Base-by-base conservation (phyloP, 208 protist species). In the Angomonas ambiguus region DNA sequence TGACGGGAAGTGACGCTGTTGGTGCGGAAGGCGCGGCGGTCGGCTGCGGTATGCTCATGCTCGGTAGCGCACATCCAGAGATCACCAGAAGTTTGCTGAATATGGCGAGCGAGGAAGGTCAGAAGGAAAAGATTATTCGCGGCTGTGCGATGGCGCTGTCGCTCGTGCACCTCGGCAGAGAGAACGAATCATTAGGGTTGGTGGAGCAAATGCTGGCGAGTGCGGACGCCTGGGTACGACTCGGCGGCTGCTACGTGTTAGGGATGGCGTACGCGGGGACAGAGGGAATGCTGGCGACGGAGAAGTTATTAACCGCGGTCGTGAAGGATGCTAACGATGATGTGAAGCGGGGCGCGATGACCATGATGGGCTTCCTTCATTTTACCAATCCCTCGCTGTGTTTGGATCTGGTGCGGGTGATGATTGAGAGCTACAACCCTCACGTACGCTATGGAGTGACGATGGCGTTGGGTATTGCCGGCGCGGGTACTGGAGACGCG, bases 41-140 rank as follows among this genome's bases (percentile, higher is more conserved):
- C n/a, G 98, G 87, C 10, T 98, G 99, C 72, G 98, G 98, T 56
- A 77, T 99, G 55, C 72, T 99, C 8, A 98, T 99, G 97, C 77
- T 99, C 13, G 99, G 99, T 62, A 97, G 90, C 41, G 96, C 82
- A 41, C 91, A 95, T 74, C 71, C 76, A 16, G 74, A 72, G 13
- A 82, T 87, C 0, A 72, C 99, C 33, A 66, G 96, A 63, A 96
- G 96, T 51, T 95, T 99, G 82, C 70, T 97, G 41, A 83, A 87
- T 59, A 93, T 96, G 18, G 94, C 87, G 11, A 74, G 71, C 30
- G 90, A 99, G 69, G 96, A 99, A 62, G 99, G 98, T 34, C 88
- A 98, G 77, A 99, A 99, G 78, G 98, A 99, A 81, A 99, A 99
- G 87, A 99, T 99, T 53, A 99, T 99, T 65, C 96, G 98, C 31